A percentile compares a stretch with the other conserved stretches of the same genome.
phyloP scores from a whole-genome alignment of 129 eudicot genomes.

The Deinandra increscens region DNA sequence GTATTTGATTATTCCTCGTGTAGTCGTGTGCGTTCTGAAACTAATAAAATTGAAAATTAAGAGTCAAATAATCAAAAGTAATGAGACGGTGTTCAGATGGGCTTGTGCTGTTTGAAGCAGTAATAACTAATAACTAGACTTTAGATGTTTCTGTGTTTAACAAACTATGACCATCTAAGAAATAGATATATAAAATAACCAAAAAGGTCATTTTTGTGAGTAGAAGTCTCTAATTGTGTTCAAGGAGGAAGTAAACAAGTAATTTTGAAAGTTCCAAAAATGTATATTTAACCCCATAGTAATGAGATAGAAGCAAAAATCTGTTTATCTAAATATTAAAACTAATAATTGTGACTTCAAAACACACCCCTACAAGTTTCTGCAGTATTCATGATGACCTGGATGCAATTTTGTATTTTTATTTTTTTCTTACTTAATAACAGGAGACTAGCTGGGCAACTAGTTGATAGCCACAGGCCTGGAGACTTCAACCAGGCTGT shows the following conservation, averaged over 20 bases:
- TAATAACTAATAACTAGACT: no score
- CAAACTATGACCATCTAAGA: background rate
- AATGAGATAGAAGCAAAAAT: background rate
- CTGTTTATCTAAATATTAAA: background rate
- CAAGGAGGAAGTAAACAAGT: background rate
- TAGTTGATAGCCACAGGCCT: conserved; percentile 84
- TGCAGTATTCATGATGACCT: no score
- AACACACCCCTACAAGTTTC: no score
- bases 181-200: background rate
- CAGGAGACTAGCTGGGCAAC: conserved; percentile 78
- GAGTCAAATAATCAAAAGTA: background rate
- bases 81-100: background rate
- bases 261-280: background rate
- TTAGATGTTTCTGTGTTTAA: no score
- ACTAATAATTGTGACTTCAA: background rate
- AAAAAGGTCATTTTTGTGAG: background rate
- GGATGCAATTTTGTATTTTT: background rate
- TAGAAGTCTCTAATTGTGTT: background rate
- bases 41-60: background rate
- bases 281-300: background rate
- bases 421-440: background rate
- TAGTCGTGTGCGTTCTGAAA: background rate
- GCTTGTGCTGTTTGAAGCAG: no score
- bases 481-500: conserved; percentile 98
- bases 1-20: no score